Conservation (phyloP, 352 stramenopile genomes). For the Globisporangium uncinulatum region DNA sequence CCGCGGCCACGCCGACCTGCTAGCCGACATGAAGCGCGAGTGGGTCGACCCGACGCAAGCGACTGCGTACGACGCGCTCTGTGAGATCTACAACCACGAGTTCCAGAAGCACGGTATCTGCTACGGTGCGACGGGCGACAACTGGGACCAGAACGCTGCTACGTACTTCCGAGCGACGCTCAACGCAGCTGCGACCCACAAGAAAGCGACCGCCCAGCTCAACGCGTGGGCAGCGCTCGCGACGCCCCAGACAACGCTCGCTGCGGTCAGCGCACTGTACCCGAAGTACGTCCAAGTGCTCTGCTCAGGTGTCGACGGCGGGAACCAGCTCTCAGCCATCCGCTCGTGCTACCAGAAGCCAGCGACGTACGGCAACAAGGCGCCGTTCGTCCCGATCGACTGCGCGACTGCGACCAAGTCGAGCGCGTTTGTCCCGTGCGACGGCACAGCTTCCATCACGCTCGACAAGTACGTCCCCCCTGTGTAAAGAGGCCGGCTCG, state of each 20-base stretch:
- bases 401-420: conserved; percentile 34
- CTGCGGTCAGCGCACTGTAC: conserved; percentile 12
- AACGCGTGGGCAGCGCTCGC: conserved; percentile 11
- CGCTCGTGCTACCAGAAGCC: conserved; percentile 27
- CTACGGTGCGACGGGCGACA: conserved; percentile 54
- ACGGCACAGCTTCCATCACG: conserved; percentile 31
- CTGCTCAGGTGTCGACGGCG: conserved; percentile 16
- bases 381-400: conserved; percentile 43
- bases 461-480: conserved; percentile 38
- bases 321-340: conserved; percentile 17
- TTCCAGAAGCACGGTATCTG: conserved; percentile 86
- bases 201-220: conserved; percentile 12
- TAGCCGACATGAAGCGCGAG: conserved; percentile 47
- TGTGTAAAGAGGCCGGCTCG: not conserved
- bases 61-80: conserved; percentile 40
- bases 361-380: conserved; percentile 22
- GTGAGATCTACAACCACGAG: conserved; percentile 84
- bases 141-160: conserved; percentile 53
- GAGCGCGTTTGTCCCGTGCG: conserved; percentile 47
- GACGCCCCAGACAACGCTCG: conserved; percentile 5
- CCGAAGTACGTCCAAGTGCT: conserved; percentile 17
- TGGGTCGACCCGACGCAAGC: conserved; percentile 63
- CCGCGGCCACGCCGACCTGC: conserved; percentile 32
- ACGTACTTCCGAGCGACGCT: conserved; percentile 68
- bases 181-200: conserved; percentile 10